Conservation (phyloP, 768 basidiomycete species). For the Gautieria morchelliformis region DNA sequence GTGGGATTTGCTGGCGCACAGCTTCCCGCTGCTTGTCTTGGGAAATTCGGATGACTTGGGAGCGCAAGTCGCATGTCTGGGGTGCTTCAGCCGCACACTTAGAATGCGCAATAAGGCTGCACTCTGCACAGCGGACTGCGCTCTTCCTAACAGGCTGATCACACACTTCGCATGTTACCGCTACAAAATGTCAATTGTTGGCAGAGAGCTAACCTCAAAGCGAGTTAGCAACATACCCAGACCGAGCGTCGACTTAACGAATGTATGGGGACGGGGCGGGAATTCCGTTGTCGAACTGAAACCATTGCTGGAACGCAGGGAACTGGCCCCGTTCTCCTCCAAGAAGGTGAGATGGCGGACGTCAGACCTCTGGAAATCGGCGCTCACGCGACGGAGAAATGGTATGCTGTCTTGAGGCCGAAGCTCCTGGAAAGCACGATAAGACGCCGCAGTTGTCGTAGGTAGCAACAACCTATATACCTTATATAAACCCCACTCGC, state of each 20-base stretch:
- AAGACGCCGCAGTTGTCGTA: neutral
- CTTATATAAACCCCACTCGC: slow-evolving; percentile 69
- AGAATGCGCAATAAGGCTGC: slow-evolving; percentile 80
- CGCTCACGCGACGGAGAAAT: slow-evolving; percentile 84
- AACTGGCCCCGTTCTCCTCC: slow-evolving; percentile 28
- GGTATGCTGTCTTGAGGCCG: slow-evolving; percentile 93
- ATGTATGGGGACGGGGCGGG: slow-evolving; percentile 58
- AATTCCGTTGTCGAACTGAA: neutral
- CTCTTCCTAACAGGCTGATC: slow-evolving; percentile 70
- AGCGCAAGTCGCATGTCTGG: slow-evolving; percentile 72
- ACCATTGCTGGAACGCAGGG: neutral
- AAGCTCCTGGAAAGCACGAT: slow-evolving; percentile 43
- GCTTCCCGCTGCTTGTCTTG: neutral
- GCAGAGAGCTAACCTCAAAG: neutral
- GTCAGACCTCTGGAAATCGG: slow-evolving; percentile 72
- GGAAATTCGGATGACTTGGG: slow-evolving; percentile 40
- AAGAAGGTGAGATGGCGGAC: slow-evolving; percentile 37
- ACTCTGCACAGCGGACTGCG: slow-evolving; percentile 80
- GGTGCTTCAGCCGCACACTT: slow-evolving; percentile 67
- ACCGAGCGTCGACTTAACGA: slow-evolving; percentile 87
- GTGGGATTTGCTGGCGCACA: slow-evolving; percentile 6
- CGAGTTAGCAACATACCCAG: slow-evolving; percentile 49
- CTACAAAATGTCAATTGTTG: slow-evolving; percentile 29
- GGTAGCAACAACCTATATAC: slow-evolving; percentile 26
- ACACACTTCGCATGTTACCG: slow-evolving; percentile 82